Conservation (phyloP, 257 asterid species). For the Solanum tarijense region DNA sequence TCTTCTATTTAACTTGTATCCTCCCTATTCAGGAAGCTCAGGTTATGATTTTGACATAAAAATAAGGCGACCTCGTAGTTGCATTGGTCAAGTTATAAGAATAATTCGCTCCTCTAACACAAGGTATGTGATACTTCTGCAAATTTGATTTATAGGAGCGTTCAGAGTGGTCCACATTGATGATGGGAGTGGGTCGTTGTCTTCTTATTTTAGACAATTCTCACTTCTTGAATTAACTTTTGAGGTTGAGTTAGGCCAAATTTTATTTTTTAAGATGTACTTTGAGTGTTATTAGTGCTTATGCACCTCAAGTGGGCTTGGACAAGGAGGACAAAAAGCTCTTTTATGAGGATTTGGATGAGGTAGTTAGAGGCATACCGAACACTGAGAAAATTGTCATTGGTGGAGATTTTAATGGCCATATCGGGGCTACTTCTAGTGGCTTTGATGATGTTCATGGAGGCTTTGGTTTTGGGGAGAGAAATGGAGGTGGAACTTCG, state of each 20-base stretch:
- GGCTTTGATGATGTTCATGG: too few relatives aligned
- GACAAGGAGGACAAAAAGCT: too few relatives aligned
- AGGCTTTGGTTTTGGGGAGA: too few relatives aligned
- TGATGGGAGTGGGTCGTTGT: neutral
- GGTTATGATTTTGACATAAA: slow-evolving; percentile 24
- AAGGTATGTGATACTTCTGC: slow-evolving; percentile 29
- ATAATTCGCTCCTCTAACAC: slow-evolving; percentile 33
- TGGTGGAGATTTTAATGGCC: too few relatives aligned
- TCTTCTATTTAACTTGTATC: neutral
- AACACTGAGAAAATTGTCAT: too few relatives aligned
- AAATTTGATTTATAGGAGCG: neutral
- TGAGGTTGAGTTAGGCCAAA: neutral
- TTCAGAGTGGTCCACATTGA: neutral
- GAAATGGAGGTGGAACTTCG: too few relatives aligned
- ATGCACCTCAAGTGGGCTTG: too few relatives aligned
- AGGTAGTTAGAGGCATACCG: too few relatives aligned
- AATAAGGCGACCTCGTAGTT: slow-evolving; percentile 34
- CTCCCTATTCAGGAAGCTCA: slow-evolving; percentile 35
- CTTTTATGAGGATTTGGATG: too few relatives aligned
- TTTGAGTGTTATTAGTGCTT: too few relatives aligned
- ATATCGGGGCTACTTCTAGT: too few relatives aligned
- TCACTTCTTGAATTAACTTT: neutral
- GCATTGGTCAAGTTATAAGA: slow-evolving; percentile 68
- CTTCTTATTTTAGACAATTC: neutral
- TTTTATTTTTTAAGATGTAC: too few relatives aligned